A percentile compares a stretch with the other conserved stretches of the same genome.
Conservation (phyloP, 2,329 filamentous ascomycete species). For the Penicillium sp. region DNA sequence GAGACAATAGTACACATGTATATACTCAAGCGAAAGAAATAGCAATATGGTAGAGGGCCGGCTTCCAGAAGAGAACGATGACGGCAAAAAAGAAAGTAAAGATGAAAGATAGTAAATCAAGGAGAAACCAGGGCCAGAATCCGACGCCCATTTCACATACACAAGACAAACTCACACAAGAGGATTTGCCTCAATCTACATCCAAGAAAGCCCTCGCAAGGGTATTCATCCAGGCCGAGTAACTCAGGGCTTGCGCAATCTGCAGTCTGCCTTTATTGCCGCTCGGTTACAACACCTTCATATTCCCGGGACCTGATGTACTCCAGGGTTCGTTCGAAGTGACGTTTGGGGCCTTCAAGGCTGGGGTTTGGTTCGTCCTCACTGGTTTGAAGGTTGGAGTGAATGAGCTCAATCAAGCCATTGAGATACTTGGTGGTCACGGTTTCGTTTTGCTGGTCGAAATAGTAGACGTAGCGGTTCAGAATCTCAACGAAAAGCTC, state of each 20-base stretch:
- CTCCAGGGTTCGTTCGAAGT: slow-evolving; percentile 92
- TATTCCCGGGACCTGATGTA: slow-evolving; percentile 92
- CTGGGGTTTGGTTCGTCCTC: slow-evolving; percentile 67
- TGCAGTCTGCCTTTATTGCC: slow-evolving; percentile 39
- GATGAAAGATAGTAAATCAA: slow-evolving; percentile 8
- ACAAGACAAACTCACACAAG: slow-evolving; percentile 9
- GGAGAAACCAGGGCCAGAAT: not conserved
- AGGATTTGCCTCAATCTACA: not conserved
- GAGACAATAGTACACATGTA: slow-evolving; percentile 35
- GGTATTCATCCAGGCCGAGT: not conserved
- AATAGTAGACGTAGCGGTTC: slow-evolving; percentile 98
- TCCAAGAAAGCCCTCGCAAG: not conserved
- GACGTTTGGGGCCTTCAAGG: slow-evolving; percentile 85
- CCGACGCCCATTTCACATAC: slow-evolving; percentile 12
- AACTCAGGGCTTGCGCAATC: not conserved
- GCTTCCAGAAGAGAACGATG: slow-evolving; percentile 24
- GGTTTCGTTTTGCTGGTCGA: slow-evolving; percentile 97
- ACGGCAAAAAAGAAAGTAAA: slow-evolving; percentile 14
- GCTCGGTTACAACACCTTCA: slow-evolving; percentile 81
- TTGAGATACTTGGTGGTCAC: slow-evolving; percentile 98
- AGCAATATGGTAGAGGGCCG: slow-evolving; percentile 17
- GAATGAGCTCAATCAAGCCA: slow-evolving; percentile 95
- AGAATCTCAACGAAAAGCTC: slow-evolving; percentile 98
- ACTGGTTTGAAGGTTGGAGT: slow-evolving; percentile 89
- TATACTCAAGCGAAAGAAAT: slow-evolving; percentile 27